Evolutionary conservation across 441 rosid genomes (phyloP), one percentile per base, ranked within the genome.

Genomic region (Gossypium davidsonii): DNA sequence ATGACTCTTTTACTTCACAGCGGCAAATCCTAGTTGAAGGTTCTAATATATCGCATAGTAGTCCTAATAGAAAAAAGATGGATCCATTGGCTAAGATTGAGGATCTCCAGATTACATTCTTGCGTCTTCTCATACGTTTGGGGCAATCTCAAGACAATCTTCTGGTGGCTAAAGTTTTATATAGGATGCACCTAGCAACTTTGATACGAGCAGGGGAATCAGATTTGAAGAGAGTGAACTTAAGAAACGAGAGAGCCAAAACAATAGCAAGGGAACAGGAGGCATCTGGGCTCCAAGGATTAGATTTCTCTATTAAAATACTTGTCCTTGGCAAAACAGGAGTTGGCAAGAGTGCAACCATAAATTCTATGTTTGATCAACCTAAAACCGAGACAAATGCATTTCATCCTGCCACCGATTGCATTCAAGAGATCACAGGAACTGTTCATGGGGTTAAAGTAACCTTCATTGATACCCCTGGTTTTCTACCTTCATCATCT

Each of bases 321-420:
- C 91, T 94, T 64, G 93, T 92, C 66, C 77, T 94, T 31, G 97
- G 98, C 66, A 94, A 83, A 85, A 88, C 98, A 17, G 97, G 97
- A 21, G 95, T 91, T n/a, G 96, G 98, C 79, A 94, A 94, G 87
- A 94, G 98, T 80, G 97, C 98, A 49, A 92, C 98, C 34, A 88
- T 90, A 83, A 94, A 94, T 83, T 91, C 98, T 9, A 79, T 94
- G n/a, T 87, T 92, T 62, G 90, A 86, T 80, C 91, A 92, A 80
- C 69, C 80, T 31, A 92, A 83, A 83, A 81, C 90, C 6, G 76
- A 76, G 75, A 94, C 97, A 18, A 77, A 81, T 80, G 99, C 99
- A 71, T 94, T 92, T 85, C 81, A 65, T 60, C 96, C 97, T 5
- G 86, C 88, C 56, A 94, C 98, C 11, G 77, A 84, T 69, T 34